Evolutionary conservation across 495 filamentous ascomycete genomes (phyloP).

Genomic region (Coniosporium apollinis): DNA sequence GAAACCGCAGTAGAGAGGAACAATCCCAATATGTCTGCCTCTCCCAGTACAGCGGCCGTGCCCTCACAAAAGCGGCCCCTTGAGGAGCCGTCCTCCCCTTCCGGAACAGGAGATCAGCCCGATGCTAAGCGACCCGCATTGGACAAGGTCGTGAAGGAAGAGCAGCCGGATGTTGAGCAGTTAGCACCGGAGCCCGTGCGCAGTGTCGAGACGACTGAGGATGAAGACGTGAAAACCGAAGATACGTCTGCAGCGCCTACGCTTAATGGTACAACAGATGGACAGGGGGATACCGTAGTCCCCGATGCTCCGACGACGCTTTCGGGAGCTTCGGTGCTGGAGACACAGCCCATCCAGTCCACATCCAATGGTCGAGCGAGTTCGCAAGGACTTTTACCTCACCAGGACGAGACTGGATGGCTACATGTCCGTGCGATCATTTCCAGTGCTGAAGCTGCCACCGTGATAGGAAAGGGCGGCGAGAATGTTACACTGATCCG

Average conservation of each 20-base stretch:
- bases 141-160: constrained; percentile 66
- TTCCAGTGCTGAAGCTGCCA: constrained; percentile 90
- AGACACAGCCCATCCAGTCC: constrained; percentile 49
- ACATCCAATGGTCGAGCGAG: constrained; percentile 38
- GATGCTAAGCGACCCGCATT: constrained; percentile 94
- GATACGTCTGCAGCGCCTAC: constrained; percentile 31
- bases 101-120: constrained; percentile 75
- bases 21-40: constrained; percentile 3
- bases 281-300: constrained; percentile 49
- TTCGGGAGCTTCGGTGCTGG: constrained; percentile 20
- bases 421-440: constrained; percentile 94
- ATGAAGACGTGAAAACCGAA: constrained; percentile 20
- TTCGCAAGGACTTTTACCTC: constrained; percentile 33
- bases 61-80: constrained; percentile 80
- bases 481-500: constrained; percentile 96
- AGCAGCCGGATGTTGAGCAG: constrained; percentile 27
- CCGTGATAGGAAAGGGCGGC: constrained; percentile 94
- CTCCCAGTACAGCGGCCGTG: constrained; percentile 37
- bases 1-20: not conserved
- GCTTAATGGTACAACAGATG: constrained; percentile 31
- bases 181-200: constrained; percentile 23
- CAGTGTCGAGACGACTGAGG: constrained; percentile 4
- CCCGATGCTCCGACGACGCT: constrained; percentile 51
- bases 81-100: constrained; percentile 90
- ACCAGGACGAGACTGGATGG: constrained; percentile 84